Percentiles rank a stretch among this genome's conserved stretches.
Conservation (phyloP, 2,329 filamentous ascomycete species). For the Fusarium sp. region DNA sequence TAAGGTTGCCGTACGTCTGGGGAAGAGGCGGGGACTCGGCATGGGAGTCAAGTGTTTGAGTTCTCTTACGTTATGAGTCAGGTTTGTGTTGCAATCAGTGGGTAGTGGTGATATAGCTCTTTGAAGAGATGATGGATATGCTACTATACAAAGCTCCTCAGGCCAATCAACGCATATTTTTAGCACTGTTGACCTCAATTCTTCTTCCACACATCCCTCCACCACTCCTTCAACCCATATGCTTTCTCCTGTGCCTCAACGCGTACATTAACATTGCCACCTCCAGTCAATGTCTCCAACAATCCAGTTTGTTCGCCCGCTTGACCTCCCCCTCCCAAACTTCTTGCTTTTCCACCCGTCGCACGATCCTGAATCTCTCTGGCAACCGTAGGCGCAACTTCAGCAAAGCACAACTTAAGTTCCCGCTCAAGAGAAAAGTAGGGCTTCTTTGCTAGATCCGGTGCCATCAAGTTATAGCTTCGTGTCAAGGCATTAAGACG, state of each 20-base stretch:
- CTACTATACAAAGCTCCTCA: not conserved
- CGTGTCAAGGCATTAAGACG: slow-evolving; percentile 84
- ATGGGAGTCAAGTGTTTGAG: not conserved
- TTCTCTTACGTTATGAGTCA: not conserved
- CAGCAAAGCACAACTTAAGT: slow-evolving; percentile 82
- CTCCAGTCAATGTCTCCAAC: slow-evolving; percentile 69
- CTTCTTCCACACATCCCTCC: slow-evolving; percentile 79
- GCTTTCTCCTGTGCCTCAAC: slow-evolving; percentile 80
- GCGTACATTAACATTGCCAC: slow-evolving; percentile 67
- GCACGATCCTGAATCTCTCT: slow-evolving; percentile 79
- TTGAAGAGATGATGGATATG: not conserved
- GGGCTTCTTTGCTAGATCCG: slow-evolving; percentile 90
- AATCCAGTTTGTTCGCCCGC: slow-evolving; percentile 60
- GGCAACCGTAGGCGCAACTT: slow-evolving; percentile 83
- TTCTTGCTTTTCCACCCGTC: slow-evolving; percentile 53
- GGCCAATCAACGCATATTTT: not conserved
- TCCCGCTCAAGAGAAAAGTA: slow-evolving; percentile 90
- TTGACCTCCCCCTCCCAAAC: slow-evolving; percentile 48
- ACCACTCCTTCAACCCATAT: slow-evolving; percentile 91
- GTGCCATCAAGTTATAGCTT: slow-evolving; percentile 95
- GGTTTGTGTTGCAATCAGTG: not conserved
- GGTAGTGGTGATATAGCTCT: not conserved
- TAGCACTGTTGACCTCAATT: slow-evolving; percentile 3
- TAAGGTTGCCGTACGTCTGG: not conserved
- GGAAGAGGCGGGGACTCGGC: slow-evolving; percentile 5